phyloP scores from a whole-genome alignment of 805 yeast species.

The Metschnikowia lunata region DNA sequence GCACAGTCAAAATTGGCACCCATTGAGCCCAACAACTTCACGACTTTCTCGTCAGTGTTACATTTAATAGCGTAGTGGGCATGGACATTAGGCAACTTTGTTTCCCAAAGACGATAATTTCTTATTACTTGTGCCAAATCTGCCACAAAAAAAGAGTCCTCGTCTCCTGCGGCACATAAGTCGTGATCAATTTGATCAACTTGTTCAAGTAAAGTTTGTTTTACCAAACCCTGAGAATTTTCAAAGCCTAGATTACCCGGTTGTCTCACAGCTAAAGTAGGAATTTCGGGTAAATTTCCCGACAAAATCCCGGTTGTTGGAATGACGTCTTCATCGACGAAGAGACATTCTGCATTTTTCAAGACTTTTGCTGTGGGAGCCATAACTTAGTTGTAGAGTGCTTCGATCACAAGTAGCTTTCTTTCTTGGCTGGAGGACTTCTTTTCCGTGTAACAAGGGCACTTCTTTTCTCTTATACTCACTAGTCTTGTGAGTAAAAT shows the following conservation, averaged over 20 bases:
- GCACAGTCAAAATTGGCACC: constrained; percentile 93
- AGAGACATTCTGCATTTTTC: constrained; percentile 5
- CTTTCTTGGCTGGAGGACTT: not conserved
- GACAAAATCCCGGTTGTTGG: no score
- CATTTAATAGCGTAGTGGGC: constrained; percentile 97
- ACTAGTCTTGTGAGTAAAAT: constrained; percentile 31
- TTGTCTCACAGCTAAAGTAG: no score
- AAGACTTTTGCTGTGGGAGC: constrained; percentile 9
- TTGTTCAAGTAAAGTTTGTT: constrained; percentile 35
- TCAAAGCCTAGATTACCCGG: not conserved
- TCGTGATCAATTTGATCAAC: constrained; percentile 48
- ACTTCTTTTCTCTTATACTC: constrained; percentile 21
- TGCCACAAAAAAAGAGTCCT: constrained; percentile 83
- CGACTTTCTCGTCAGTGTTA: constrained; percentile 65
- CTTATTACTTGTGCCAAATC: constrained; percentile 71
- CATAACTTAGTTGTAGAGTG: constrained; percentile 4
- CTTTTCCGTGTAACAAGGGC: constrained; percentile 8
- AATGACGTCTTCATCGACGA: constrained; percentile 1
- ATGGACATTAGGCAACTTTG: constrained; percentile 62
- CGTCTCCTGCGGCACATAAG: constrained; percentile 67
- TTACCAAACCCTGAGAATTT: constrained; percentile 1
- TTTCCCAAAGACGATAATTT: constrained; percentile 60
- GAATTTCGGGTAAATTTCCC: no score
- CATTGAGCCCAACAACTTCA: constrained; percentile 50
- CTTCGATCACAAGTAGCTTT: no score